phyloP scores from a whole-genome alignment of 2,329 filamentous ascomycete genomes.

The Nemania sp. region DNA sequence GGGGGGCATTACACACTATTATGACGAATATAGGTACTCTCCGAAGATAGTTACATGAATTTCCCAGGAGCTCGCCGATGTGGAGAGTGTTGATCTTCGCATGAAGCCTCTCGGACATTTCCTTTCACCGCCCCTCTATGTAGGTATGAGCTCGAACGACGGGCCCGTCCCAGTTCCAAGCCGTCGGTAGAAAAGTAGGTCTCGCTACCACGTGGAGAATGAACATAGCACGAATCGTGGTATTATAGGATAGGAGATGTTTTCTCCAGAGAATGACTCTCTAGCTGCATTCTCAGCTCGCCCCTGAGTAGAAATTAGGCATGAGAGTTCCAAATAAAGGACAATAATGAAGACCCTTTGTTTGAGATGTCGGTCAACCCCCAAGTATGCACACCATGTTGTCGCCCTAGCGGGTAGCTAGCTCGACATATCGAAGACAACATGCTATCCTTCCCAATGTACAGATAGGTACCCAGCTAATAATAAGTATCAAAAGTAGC shows the following conservation, averaged over 20 bases:
- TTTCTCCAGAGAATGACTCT: no score
- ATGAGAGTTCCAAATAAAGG: no score
- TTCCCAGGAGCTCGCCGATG: neutral
- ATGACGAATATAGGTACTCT: neutral
- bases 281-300: no score
- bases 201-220: constrained; percentile 15
- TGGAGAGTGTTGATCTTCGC: neutral
- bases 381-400: neutral
- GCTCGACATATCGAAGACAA: neutral
- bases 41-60: neutral
- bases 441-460: no score
- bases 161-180: constrained; percentile 2
- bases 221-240: neutral
- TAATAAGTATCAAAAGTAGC: neutral
- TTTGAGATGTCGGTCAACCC: neutral
- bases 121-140: neutral
- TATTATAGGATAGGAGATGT: neutral
- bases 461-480: no score
- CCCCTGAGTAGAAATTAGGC: no score
- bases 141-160: neutral
- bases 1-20: neutral
- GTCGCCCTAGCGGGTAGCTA: neutral
- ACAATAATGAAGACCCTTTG: no score
- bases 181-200: neutral
- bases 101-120: neutral